Conservation (phyloP, 176 grass and related monocot genomes). For the Paspalum vaginatum region DNA sequence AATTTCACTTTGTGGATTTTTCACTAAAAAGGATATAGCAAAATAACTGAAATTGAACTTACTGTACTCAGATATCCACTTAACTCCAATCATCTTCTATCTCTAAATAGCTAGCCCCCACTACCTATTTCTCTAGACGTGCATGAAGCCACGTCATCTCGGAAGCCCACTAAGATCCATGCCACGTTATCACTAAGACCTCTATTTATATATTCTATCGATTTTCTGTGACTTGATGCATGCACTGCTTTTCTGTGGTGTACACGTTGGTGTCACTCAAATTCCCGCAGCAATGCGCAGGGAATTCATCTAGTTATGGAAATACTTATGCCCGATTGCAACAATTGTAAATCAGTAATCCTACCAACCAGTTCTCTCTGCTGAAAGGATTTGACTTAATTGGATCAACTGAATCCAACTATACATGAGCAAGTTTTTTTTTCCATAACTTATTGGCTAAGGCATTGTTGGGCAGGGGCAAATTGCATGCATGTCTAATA, state of each 20-base stretch:
- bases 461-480: background rate
- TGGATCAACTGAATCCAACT: background rate
- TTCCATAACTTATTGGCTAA: background rate
- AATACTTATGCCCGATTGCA: background rate
- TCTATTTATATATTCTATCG: too few species aligned
- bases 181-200: too few species aligned
- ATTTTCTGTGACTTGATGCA: too few species aligned
- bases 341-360: background rate
- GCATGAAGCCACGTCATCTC: too few species aligned
- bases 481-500: background rate
- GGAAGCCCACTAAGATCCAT: too few species aligned
- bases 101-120: too few species aligned
- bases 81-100: constrained; percentile 5
- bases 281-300: too few species aligned
- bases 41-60: background rate
- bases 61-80: background rate
- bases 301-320: too few species aligned
- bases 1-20: constrained; percentile 12
- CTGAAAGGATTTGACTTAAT: background rate
- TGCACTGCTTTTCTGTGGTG: too few species aligned
- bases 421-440: constrained; percentile 2
- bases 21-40: constrained; percentile 21
- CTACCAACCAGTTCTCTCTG: background rate
- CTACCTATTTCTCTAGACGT: too few species aligned
- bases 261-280: too few species aligned